phyloP scores from a whole-genome alignment of 2,329 filamentous ascomycete species.

The Fusarium ambrosium region DNA sequence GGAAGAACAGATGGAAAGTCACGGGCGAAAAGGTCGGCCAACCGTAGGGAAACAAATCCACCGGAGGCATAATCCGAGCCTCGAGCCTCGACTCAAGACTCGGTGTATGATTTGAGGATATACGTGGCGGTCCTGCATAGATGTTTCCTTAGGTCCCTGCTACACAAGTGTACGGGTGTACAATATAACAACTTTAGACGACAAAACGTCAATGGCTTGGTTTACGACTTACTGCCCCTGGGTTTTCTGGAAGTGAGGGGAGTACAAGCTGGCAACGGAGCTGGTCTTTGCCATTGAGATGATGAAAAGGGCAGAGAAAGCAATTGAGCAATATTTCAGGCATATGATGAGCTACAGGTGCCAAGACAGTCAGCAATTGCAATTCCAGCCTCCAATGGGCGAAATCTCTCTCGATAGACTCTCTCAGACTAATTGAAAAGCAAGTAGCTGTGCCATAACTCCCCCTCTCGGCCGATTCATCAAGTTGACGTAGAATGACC shows the following conservation, averaged over 20 bases:
- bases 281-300: not conserved
- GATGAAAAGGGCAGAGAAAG: not conserved
- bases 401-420: not conserved
- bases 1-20: conserved; percentile 45
- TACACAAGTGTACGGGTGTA: conserved; percentile 66
- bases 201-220: conserved; percentile 44
- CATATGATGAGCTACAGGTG: conserved; percentile 8
- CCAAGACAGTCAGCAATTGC: not conserved
- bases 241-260: conserved; percentile 5
- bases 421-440: not conserved
- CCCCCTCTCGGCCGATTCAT: conserved; percentile 4
- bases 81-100: conserved; percentile 45
- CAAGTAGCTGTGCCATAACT: not conserved
- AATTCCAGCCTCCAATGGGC: not conserved
- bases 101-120: conserved; percentile 57
- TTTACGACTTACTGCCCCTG: conserved; percentile 25
- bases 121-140: conserved; percentile 62
- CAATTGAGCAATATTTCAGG: conserved; percentile 12
- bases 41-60: conserved; percentile 43
- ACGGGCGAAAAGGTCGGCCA: conserved; percentile 44
- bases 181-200: conserved; percentile 66
- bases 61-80: conserved; percentile 47
- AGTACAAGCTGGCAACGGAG: not conserved
- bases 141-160: conserved; percentile 62
- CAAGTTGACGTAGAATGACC: conserved; percentile 38